Evolutionary conservation across 2,329 filamentous ascomycete genomes (phyloP).

Genomic region (Nothopassalora personata): DNA sequence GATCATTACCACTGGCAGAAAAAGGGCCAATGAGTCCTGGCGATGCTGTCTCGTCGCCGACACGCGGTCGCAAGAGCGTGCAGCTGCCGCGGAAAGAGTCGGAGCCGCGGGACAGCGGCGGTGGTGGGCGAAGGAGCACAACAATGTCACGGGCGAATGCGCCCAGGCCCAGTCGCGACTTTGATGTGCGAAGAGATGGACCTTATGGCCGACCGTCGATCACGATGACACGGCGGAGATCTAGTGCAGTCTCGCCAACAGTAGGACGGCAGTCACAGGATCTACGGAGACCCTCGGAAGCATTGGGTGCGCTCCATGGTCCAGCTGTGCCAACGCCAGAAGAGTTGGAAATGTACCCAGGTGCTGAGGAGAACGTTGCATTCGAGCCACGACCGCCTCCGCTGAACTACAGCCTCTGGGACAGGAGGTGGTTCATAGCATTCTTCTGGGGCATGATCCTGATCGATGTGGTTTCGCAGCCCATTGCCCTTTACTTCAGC

Average conservation of each 20-base stretch:
- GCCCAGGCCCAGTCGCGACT: constrained; percentile 25
- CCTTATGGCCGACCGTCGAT: constrained; percentile 30
- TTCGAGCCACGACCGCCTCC: constrained; percentile 43
- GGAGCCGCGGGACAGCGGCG: neutral
- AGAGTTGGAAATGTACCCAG: constrained; percentile 8
- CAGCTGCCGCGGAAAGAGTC: constrained; percentile 28
- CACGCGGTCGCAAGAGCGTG: constrained; percentile 34
- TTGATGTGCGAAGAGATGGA: constrained; percentile 29
- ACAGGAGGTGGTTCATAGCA: constrained; percentile 51
- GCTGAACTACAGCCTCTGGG: constrained; percentile 52
- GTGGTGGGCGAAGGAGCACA: constrained; percentile 16
- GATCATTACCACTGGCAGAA: constrained; percentile 5
- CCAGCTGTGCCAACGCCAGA: constrained; percentile 9
- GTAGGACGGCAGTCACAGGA: constrained; percentile 1
- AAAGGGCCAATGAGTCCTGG: constrained; percentile 4
- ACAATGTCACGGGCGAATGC: constrained; percentile 15
- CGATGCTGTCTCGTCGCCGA: constrained; percentile 8
- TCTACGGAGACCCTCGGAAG: neutral
- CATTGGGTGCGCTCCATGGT: constrained; percentile 5
- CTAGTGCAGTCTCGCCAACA: constrained; percentile 10
- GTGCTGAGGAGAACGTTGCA: constrained; percentile 14
- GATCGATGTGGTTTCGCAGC: constrained; percentile 54
- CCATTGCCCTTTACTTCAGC: constrained; percentile 56
- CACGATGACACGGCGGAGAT: constrained; percentile 28
- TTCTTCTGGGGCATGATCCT: constrained; percentile 57